Conservation (phyloP, 179 eudicot genomes). For the Patellifolia procumbens region DNA sequence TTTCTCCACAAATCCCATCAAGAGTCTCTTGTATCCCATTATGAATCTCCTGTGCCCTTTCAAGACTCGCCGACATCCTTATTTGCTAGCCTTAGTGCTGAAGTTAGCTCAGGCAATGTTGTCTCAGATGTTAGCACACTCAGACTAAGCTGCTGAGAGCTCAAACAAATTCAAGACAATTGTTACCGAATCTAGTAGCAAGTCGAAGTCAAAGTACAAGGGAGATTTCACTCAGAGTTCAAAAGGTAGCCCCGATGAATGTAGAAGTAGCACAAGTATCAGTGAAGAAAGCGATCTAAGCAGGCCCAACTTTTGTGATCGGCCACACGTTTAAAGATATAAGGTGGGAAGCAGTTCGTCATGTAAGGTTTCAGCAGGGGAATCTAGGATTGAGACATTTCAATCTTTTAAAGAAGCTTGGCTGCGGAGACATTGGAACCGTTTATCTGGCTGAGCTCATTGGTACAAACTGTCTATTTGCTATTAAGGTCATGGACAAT, state of each 20-base stretch:
- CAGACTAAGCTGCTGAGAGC: slow-evolving; percentile 29
- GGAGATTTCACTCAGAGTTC: slow-evolving; percentile 46
- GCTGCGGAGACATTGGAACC: slow-evolving; percentile 59
- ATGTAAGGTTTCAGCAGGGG: slow-evolving; percentile 44
- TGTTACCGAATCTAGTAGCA: slow-evolving; percentile 25
- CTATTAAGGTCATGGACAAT: slow-evolving; percentile 58
- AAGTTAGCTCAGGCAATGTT: slow-evolving; percentile 33
- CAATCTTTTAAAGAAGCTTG: slow-evolving; percentile 55
- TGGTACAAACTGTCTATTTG: slow-evolving; percentile 47
- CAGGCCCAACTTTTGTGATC: slow-evolving; percentile 53
- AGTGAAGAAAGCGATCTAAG: slow-evolving; percentile 51
- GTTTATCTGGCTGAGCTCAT: slow-evolving; percentile 56
- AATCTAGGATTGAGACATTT: slow-evolving; percentile 45
- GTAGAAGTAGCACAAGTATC: slow-evolving; percentile 47
- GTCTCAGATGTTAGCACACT: slow-evolving; percentile 37
- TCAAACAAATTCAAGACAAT: slow-evolving; percentile 26
- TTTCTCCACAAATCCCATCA: slow-evolving; percentile 27
- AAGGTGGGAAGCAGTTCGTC: slow-evolving; percentile 53
- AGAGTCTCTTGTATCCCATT: slow-evolving; percentile 30
- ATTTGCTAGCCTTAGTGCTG: slow-evolving; percentile 36
- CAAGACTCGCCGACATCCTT: slow-evolving; percentile 41
- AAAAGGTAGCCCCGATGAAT: slow-evolving; percentile 47
- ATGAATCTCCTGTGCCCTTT: slow-evolving; percentile 25
- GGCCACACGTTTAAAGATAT: slow-evolving; percentile 60
- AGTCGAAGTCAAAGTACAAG: slow-evolving; percentile 39